A percentile compares a stretch with the other conserved stretches of the same genome.
These are phyloP conservation scores for Nigrograna mackinnonii DNA, from an alignment of 2,329 filamentous ascomycete species.

Conservation along the genomic window DNA sequence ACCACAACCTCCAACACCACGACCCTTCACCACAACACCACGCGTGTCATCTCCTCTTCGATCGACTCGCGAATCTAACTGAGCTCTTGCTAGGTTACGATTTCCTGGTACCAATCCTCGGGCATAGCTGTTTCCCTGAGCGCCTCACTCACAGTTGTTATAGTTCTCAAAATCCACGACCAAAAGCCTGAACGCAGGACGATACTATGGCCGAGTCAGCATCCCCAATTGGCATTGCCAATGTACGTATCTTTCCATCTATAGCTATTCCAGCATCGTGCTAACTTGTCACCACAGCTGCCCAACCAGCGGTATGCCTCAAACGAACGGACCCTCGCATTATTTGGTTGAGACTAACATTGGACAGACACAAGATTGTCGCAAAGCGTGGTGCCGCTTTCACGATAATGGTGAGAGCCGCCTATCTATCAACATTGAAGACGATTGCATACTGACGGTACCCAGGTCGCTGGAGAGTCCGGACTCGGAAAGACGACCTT, in stretches of 20 bases:
- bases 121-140: no score
- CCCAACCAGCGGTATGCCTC: constrained; percentile 67
- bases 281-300: constrained; percentile 54
- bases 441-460: neutral
- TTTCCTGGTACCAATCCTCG: no score
- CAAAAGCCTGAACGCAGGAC: constrained; percentile 21
- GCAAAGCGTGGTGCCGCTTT: constrained; percentile 92
- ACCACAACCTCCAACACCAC: constrained; percentile 18
- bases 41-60: neutral
- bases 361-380: constrained; percentile 69
- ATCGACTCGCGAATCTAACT: no score
- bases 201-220: constrained; percentile 64
- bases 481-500: constrained; percentile 99
- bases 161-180: constrained; percentile 20
- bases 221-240: constrained; percentile 74
- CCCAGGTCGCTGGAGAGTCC: constrained; percentile 95
- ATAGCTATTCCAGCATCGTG: constrained; percentile 7
- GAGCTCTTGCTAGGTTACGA: no score
- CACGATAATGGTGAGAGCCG: constrained; percentile 86
- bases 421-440: neutral
- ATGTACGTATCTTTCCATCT: constrained; percentile 54
- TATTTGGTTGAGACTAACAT: constrained; percentile 32
- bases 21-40: constrained; percentile 4
- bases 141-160: neutral
- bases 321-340: constrained; percentile 13